phyloP scores from a whole-genome alignment of 202 grass and related monocot genomes.

The Bolboschoenoplectus hybrid region DNA sequence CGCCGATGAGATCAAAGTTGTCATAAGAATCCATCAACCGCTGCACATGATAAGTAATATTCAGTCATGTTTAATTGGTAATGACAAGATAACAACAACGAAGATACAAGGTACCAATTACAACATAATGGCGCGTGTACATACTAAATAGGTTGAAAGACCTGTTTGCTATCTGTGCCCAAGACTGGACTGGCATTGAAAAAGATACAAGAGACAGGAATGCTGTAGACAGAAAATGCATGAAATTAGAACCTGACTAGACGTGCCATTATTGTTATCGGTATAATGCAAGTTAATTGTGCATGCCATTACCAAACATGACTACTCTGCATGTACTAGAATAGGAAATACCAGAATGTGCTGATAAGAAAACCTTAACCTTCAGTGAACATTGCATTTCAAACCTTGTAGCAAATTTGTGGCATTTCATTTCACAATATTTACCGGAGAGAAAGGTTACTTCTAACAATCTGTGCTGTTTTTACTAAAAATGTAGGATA shows the following conservation, averaged over 20 bases:
- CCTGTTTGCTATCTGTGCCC: background rate
- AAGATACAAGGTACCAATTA: background rate
- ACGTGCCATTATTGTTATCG: background rate
- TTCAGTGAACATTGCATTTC: background rate
- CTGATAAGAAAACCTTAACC: background rate
- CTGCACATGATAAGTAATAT: constrained; percentile 5
- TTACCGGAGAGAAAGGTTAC: background rate
- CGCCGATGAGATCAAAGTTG: constrained; percentile 28
- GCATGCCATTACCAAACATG: constrained; percentile 15
- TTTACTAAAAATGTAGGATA: background rate
- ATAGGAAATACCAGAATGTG: background rate
- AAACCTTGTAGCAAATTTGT: background rate
- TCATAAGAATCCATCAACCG: constrained; percentile 35
- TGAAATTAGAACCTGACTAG: background rate
- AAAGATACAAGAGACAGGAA: background rate
- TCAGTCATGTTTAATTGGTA: background rate
- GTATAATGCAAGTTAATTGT: constrained; percentile 11
- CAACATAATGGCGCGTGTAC: background rate
- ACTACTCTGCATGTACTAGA: background rate
- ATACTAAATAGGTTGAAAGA: background rate
- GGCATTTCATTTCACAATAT: background rate
- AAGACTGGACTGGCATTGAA: background rate
- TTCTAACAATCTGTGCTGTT: constrained; percentile 1
- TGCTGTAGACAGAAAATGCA: background rate
- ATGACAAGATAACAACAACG: background rate